Evolutionary conservation across 345 rosid genomes (phyloP), one percentile per base, ranked within the genome.

Genomic region (Lagerstroemia speciosa): DNA sequence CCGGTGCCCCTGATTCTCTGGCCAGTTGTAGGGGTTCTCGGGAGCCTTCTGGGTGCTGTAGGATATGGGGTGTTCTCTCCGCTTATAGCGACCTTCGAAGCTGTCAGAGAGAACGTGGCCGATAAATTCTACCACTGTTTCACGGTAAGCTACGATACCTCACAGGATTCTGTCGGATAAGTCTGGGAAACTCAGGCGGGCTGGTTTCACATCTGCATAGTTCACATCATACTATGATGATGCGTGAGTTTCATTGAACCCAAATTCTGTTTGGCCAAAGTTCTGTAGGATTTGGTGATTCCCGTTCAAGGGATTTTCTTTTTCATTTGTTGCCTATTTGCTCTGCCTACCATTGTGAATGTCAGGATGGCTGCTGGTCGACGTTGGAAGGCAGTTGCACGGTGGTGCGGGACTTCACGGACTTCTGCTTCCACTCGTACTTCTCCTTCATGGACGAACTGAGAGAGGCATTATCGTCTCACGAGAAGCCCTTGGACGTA

Each of bases 391-490:
- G 90, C 55, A 85, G 96, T 80, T 88, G 91, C 79, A 88, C 71
- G 4, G 89, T 75, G 32, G 95, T 88, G 17, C 79, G 74, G 24
- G 97, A 93, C 79, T 84, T 90, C 43, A 79, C 83, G 3, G 98
- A 93, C 72, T 85, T 90, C 72, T 93, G 98, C 81, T 90, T 93
- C 84, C 95, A 88, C 71, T 88, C 95, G 31, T 93, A 88, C 77
- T 93, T 90, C 75, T 87, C 93, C 34, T 87, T 76, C 81, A 86
- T 93, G 97, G 97, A 90, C 83, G 95, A 87, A 73, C 80, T 93
- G 65, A 74, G 84, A 38, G 90, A 84, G 71, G 85, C 76, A 69
- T 72, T 80, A 48, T 78, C 80, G 2, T 48, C 80, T 0, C 84
- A 75, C 74, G 90, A 82, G 71, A 80, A 80, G 62, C 96, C 92